Evolutionary conservation across 208 protist genomes (phyloP), one percentile per base, ranked within the genome.

Genomic region (Leishmania tropica): DNA sequence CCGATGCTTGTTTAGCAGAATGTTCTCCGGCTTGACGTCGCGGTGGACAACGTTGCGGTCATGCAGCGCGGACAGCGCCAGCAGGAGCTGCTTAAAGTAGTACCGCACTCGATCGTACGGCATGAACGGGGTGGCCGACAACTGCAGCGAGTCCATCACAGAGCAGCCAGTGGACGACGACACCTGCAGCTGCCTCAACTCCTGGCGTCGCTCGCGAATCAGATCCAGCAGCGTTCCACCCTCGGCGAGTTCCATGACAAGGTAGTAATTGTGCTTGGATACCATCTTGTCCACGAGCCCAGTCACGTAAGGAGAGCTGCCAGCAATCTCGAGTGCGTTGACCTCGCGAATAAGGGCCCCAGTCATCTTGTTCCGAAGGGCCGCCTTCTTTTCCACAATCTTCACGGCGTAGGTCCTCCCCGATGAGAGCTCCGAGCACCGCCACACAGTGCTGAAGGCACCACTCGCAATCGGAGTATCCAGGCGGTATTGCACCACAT

Each of bases 11-110:
- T 93, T 89, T 24, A 98, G 87, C 28, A 98, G 76, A 40, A 98
- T 83, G 81, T 96, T 97, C 81, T 98, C 95, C 54, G 92, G 92
- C 62, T 98, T 98, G 67, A 98, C 94, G 78, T 98, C 95, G 15
- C 93, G 90, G 80, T 98, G 95, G 13, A 95, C 94, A 28, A 98
- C 78, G 74, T 96, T 89, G 84, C 81, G 64, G 42, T 85, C 81
- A 83, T 98, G 94, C 56, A 98, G 79, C 15, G 72, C 71, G 15
- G 84, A 40, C 15, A 98, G 71, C 42, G 92, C 95, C 21, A 88
- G 84, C 21, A 96, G 86, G 4, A 97, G 84, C 80, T 98, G 93
- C 81, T 90, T 88, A 48, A 92, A 90, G 56, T 80, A 81, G 58
- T 76, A 78, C 28, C 86, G 75, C 24, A 83, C 78, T 62, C 75